Conservation (phyloP, 495 filamentous ascomycete species). For the Hypoxylon perforatum region DNA sequence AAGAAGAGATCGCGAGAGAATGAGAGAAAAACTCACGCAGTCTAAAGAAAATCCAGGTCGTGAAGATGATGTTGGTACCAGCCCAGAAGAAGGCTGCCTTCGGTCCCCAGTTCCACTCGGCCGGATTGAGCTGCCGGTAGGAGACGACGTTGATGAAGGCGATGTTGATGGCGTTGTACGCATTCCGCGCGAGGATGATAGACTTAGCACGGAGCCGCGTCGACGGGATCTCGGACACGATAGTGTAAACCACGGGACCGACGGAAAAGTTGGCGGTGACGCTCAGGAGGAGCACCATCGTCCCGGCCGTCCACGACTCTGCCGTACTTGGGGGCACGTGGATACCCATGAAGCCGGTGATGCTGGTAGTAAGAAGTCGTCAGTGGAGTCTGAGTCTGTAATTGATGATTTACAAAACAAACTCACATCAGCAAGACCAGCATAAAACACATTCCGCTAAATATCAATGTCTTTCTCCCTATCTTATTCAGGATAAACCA, state of each 20-base stretch:
- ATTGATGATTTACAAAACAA: neutral
- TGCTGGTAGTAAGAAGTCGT: constrained; percentile 25
- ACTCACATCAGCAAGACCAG: constrained; percentile 54
- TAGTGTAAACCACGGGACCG: constrained; percentile 68
- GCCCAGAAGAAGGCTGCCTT: constrained; percentile 68
- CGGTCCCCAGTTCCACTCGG: constrained; percentile 64
- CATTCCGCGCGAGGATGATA: constrained; percentile 66
- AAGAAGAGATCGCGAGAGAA: neutral
- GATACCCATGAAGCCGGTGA: constrained; percentile 54
- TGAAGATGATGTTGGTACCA: constrained; percentile 58
- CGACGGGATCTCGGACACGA: constrained; percentile 68
- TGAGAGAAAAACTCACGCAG: constrained; percentile 45
- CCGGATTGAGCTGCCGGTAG: constrained; percentile 61
- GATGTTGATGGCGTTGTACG: constrained; percentile 62
- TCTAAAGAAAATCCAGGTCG: constrained; percentile 53
- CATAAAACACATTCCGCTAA: constrained; percentile 59
- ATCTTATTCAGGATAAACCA: constrained; percentile 63
- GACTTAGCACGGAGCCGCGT: constrained; percentile 64
- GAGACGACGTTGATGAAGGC: constrained; percentile 56
- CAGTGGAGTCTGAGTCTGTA: neutral
- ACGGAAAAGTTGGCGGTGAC: constrained; percentile 62
- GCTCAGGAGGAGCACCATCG: constrained; percentile 58
- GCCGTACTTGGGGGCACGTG: constrained; percentile 32
- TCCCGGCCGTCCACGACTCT: constrained; percentile 60
- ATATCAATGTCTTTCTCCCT: constrained; percentile 64